phyloP scores from a whole-genome alignment of 148 eudicot genomes.

The Oxyria digyna region DNA sequence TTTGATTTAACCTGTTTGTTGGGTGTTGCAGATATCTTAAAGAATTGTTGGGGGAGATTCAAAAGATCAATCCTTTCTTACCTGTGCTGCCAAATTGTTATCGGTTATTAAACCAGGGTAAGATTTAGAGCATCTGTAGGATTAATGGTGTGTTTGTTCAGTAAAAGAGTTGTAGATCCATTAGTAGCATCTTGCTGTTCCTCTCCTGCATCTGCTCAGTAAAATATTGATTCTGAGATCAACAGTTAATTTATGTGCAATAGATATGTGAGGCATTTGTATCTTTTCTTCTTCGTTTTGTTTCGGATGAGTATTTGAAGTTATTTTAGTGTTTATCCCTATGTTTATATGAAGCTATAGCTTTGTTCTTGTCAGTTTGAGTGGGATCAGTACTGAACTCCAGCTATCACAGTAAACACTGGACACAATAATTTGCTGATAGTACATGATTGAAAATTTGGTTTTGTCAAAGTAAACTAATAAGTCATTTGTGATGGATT shows the following conservation, averaged over 20 bases:
- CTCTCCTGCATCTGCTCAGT: too few relatives aligned
- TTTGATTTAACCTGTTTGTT: not conserved
- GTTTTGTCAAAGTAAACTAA: not conserved
- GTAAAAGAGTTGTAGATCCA: not conserved
- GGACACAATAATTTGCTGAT: not conserved
- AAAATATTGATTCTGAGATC: too few relatives aligned
- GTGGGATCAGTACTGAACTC: not conserved
- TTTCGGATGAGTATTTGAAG: not conserved
- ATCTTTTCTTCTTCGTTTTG: not conserved
- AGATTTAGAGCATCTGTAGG: constrained; percentile 73
- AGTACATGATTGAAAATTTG: not conserved
- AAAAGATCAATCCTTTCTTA: constrained; percentile 75
- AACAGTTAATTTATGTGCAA: too few relatives aligned
- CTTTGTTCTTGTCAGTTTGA: not conserved
- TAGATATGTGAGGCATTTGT: not conserved
- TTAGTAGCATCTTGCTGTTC: not conserved
- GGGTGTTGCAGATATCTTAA: constrained; percentile 53
- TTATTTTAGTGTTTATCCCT: not conserved
- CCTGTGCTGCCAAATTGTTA: constrained; percentile 69
- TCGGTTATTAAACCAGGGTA: constrained; percentile 84
- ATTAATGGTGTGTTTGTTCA: constrained; percentile 4
- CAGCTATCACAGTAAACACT: not conserved
- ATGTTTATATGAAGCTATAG: not conserved
- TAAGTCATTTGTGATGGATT: not conserved
- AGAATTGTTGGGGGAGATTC: constrained; percentile 71